phyloP scores from a whole-genome alignment of 2,329 filamentous ascomycete genomes.

The Immersiporthe knoxdaviesiana region DNA sequence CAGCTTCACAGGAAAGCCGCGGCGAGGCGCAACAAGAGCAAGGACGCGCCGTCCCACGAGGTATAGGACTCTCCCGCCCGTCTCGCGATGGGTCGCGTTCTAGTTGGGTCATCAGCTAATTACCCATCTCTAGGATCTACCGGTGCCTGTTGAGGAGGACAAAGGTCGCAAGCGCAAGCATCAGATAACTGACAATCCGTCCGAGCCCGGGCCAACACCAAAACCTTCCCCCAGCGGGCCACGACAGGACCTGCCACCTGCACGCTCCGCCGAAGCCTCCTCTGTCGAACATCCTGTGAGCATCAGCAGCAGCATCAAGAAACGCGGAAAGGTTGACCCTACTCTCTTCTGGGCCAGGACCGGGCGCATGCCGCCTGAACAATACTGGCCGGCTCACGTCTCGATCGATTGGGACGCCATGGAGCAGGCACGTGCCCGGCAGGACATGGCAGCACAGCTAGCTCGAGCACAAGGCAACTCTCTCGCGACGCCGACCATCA shows the following conservation, averaged over 20 bases:
- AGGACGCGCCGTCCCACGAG: not conserved
- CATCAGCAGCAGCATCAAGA: not conserved
- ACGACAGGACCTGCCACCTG: not conserved
- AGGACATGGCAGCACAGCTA: too few relatives aligned
- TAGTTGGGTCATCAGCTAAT: not conserved
- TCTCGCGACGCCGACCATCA: constrained; percentile 32
- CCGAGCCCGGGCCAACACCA: not conserved
- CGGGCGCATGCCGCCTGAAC: constrained; percentile 17
- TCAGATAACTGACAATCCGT: not conserved
- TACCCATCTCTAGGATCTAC: not conserved
- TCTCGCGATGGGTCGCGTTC: not conserved
- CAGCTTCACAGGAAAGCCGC: not conserved
- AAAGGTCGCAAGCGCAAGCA: not conserved
- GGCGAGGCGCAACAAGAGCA: not conserved
- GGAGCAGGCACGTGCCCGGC: constrained; percentile 19
- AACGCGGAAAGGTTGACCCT: not conserved
- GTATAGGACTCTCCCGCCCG: not conserved
- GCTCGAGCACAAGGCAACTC: constrained; percentile 28
- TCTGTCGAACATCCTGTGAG: not conserved
- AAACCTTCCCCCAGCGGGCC: not conserved
- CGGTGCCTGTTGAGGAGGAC: not conserved
- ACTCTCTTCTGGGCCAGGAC: constrained; percentile 19
- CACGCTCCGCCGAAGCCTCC: not conserved
- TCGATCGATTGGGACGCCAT: not conserved
- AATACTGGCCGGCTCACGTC: constrained; percentile 27